Evolutionary conservation across 2,329 filamentous ascomycete species (phyloP), one percentile per base, ranked within the genome.

Genomic region (Alternaria panax): DNA sequence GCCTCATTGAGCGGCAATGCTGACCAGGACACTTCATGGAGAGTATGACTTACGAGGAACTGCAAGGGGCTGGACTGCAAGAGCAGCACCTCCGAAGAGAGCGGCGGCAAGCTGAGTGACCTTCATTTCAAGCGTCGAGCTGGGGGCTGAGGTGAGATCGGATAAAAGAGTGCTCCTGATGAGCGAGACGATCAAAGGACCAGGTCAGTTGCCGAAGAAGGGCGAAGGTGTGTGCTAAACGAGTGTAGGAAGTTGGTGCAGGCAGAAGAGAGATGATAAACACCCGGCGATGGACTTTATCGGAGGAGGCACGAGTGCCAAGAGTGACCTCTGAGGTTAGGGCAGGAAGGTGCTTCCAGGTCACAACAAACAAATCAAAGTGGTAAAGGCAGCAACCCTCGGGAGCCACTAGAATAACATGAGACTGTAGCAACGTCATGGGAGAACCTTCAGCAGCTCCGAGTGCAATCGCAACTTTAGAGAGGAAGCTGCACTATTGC

Each of bases 101-200:
- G 63, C 58, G 32, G 64, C 62, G 32, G 64, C 62, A 43, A 74
- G 43, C 51, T 71, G 64, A 55, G 65, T 32, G 24, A 64, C 36
- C 71, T 73, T 75, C 74, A 76, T 76, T 57, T 47, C 54, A 63
- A 63, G 24, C 30, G 51, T 54, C 60, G 57, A 59, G 60, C 52
- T 61, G 51, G 53, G 41, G 50, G 59, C 57, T 62, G 57, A 63
- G 54, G 57, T 28, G 53, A 42, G n/a, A 28, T 48, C 20, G 8
- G 45, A 54, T 60, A 52, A 68, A 66, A 51, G 65, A 71, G 69
- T 64, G 72, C 60, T 51, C 40, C 30, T 42, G 54, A 53, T 56
- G 45, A 63, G 64, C 64, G 68, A 65, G 27, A 47, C 25, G 62
- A 65, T 62, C 62, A 56, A 32, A 60, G 36, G 53, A 47, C 7